Evolutionary conservation across 805 yeast genomes (phyloP).

Genomic region (Wickerhamiella siamensis): DNA sequence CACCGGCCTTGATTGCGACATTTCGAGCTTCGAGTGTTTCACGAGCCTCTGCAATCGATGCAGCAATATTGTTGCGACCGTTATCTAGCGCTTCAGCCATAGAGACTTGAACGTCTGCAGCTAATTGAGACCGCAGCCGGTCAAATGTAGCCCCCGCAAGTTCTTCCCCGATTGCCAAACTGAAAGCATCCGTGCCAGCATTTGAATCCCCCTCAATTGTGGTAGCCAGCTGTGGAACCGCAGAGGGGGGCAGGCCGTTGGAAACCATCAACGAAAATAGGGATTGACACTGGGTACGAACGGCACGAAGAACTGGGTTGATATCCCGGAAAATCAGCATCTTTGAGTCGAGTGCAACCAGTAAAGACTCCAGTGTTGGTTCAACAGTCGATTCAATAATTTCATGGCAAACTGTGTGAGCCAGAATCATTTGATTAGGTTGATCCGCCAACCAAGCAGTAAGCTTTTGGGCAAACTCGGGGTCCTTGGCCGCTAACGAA

Average conservation of each 20-base stretch:
- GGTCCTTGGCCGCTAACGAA: constrained; percentile 13
- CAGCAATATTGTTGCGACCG: constrained; percentile 50
- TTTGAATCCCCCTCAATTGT: constrained; percentile 88
- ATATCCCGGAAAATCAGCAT: constrained; percentile 50
- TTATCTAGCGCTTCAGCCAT: constrained; percentile 65
- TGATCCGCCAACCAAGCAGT: background rate
- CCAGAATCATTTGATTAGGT: constrained; percentile 1
- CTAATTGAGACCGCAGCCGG: constrained; percentile 46
- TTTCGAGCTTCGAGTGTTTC: constrained; percentile 31
- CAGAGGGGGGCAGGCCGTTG: constrained; percentile 52
- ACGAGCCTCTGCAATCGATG: constrained; percentile 57
- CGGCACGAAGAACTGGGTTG: constrained; percentile 70
- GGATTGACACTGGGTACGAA: constrained; percentile 78
- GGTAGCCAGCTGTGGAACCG: constrained; percentile 71
- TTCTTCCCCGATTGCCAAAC: constrained; percentile 60
- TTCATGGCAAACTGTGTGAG: background rate
- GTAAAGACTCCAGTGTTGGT: constrained; percentile 7
- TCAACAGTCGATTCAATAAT: background rate
- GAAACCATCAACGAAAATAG: constrained; percentile 65
- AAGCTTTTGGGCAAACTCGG: background rate
- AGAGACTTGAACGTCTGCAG: constrained; percentile 55
- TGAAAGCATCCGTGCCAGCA: constrained; percentile 89
- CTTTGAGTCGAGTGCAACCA: constrained; percentile 8
- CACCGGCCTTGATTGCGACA: constrained; percentile 51
- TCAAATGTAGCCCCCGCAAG: constrained; percentile 49